phyloP scores from a whole-genome alignment of 805 yeast genomes.

The Gaillardinia entomophila region DNA sequence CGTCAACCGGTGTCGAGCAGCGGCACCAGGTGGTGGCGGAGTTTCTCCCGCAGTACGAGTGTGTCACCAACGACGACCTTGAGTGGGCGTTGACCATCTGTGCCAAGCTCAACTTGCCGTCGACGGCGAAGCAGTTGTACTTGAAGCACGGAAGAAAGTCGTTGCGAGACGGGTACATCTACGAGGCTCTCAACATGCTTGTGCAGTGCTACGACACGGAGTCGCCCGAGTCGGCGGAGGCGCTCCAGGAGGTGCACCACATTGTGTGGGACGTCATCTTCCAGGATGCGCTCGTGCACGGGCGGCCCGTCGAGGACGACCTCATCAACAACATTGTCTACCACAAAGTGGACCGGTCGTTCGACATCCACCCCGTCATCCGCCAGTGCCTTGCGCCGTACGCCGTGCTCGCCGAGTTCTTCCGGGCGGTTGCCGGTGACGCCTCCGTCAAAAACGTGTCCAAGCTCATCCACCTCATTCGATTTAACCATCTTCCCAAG shows the following conservation, averaged over 20 bases:
- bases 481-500: slow-evolving; percentile 39
- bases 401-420: slow-evolving; percentile 53
- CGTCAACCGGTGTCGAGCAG: slow-evolving; percentile 37
- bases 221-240: slow-evolving; percentile 12
- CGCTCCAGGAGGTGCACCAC: slow-evolving; percentile 42
- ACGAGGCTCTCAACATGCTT: slow-evolving; percentile 61
- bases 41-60: slow-evolving; percentile 54
- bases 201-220: slow-evolving; percentile 53
- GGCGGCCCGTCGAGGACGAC: slow-evolving; percentile 51
- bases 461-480: slow-evolving; percentile 43
- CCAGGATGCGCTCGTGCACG: slow-evolving; percentile 51
- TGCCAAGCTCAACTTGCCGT: slow-evolving; percentile 57
- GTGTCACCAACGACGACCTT: slow-evolving; percentile 65
- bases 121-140: slow-evolving; percentile 52
- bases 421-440: slow-evolving; percentile 21
- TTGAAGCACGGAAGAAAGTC: slow-evolving; percentile 43
- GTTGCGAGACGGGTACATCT: slow-evolving; percentile 48
- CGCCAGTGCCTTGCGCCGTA: slow-evolving; percentile 70
- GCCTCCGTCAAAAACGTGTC: slow-evolving; percentile 33
- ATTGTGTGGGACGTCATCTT: slow-evolving; percentile 57
- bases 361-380: slow-evolving; percentile 47
- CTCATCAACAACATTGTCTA: slow-evolving; percentile 45
- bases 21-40: slow-evolving; percentile 42
- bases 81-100: slow-evolving; percentile 76
- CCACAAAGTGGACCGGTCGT: slow-evolving; percentile 24